Evolutionary conservation across 805 yeast species (phyloP).

Genomic region (Wickerhamiella kurtzmanii): DNA sequence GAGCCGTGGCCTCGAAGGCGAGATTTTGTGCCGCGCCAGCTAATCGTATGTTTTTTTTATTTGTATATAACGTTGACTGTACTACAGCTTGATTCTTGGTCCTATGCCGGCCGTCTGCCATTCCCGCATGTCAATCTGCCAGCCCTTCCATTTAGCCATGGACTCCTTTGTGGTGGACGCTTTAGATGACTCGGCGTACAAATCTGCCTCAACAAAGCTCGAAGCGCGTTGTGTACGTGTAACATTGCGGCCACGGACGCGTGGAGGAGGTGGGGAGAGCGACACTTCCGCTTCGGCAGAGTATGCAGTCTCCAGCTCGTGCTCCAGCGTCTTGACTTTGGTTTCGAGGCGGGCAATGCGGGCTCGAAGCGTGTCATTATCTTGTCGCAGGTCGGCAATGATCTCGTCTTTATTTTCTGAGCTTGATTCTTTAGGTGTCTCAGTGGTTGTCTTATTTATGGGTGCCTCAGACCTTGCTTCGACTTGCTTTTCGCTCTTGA

Average conservation of each 20-base stretch:
- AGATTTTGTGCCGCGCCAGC: conserved; percentile 58
- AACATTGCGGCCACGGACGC: conserved; percentile 1
- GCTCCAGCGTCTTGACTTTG: conserved; percentile 24
- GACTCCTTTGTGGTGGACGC: conserved; percentile 34
- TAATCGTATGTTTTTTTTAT: neutral
- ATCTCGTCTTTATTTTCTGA: neutral
- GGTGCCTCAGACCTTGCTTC: too few species aligned
- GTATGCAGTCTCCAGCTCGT: conserved; percentile 14
- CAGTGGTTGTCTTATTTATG: neutral
- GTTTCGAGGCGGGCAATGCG: conserved; percentile 26
- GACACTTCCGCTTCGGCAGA: conserved; percentile 17
- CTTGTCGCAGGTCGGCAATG: conserved; percentile 16
- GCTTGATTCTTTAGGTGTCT: neutral
- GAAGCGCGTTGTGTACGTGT: conserved; percentile 10
- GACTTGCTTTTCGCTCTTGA: too few species aligned
- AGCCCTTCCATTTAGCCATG: conserved; percentile 61
- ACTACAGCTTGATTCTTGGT: conserved; percentile 36
- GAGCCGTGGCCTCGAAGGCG: conserved; percentile 53
- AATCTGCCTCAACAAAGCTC: conserved; percentile 25
- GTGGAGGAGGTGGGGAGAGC: conserved; percentile 14
- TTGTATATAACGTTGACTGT: conserved; percentile 1
- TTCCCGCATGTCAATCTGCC: conserved; percentile 73
- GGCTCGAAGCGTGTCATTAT: conserved; percentile 25
- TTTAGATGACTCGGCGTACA: conserved; percentile 38
- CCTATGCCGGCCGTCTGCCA: conserved; percentile 70